Evolutionary conservation across 352 stramenopile genomes (phyloP).

Genomic region (Ophiocytium majus): DNA sequence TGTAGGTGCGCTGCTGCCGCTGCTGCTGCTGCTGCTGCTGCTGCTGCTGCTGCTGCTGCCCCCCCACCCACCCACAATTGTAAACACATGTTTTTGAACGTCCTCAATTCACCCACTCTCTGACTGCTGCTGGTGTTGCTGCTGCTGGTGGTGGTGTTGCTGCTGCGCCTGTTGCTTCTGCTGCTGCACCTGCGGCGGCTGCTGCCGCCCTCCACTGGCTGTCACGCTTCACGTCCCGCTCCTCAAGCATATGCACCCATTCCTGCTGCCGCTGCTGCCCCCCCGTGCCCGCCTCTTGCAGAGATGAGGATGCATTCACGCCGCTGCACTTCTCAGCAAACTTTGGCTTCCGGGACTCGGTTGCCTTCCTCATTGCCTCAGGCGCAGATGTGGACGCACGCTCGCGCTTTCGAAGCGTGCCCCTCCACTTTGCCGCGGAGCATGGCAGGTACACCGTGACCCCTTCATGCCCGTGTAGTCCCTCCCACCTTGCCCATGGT

Average conservation of each 20-base stretch:
- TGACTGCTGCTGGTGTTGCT: not conserved
- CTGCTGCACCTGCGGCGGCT: not conserved
- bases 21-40: too few relatives aligned
- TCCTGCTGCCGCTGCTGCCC: not conserved
- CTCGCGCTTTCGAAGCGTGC: conserved; percentile 40
- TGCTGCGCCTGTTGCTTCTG: not conserved
- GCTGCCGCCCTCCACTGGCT: not conserved
- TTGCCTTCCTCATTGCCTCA: conserved; percentile 30
- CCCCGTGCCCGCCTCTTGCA: not conserved
- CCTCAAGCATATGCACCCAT: too few relatives aligned
- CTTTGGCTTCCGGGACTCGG: conserved; percentile 30
- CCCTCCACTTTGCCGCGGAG: conserved; percentile 50
- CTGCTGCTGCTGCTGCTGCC: too few relatives aligned
- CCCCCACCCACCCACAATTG: too few relatives aligned
- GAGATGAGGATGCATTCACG: conserved; percentile 43
- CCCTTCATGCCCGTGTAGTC: too few relatives aligned
- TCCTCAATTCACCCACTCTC: too few relatives aligned
- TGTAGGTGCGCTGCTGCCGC: too few relatives aligned
- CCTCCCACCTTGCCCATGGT: too few relatives aligned
- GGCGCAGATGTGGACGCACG: conserved; percentile 40
- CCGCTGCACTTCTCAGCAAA: conserved; percentile 46
- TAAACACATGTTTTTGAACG: too few relatives aligned
- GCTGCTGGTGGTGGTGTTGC: not conserved
- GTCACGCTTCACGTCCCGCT: too few relatives aligned
- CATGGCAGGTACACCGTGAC: conserved; percentile 38